Percentiles rank a stretch among this genome's conserved stretches.
These are phyloP conservation scores for Geotrichum restrictum DNA, from an alignment of 1,139 yeast species.

Conservation along the genomic window DNA sequence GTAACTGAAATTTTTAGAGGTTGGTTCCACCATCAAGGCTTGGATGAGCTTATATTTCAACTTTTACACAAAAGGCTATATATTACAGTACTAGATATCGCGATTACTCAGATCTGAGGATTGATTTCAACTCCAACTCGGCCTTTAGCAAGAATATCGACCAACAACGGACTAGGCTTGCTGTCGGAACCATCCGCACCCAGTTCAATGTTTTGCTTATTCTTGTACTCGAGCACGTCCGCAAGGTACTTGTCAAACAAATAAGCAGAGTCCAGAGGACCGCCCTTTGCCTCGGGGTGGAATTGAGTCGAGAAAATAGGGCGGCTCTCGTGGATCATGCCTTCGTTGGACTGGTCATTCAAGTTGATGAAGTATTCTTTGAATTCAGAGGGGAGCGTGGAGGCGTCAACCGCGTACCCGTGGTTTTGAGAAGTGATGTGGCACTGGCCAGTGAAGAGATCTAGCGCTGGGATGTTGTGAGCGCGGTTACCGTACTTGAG, in stretches of 20 bases:
- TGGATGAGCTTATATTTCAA: no score
- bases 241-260: conserved; percentile 85
- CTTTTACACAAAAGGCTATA: no score
- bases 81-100: no score
- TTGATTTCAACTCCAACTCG: conserved; percentile 55
- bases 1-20: no score
- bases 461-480: conserved; percentile 94
- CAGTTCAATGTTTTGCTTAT: conserved; percentile 31
- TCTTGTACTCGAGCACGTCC: conserved; percentile 59
- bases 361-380: conserved; percentile 83
- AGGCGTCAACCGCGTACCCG: conserved; percentile 91
- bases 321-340: conserved; percentile 79
- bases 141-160: conserved; percentile 78
- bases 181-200: conserved; percentile 46
- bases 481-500: conserved; percentile 98
- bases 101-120: conserved; percentile 27
- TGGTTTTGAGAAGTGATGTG: conserved; percentile 98
- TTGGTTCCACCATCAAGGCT: no score
- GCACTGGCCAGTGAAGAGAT: conserved; percentile 82
- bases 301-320: conserved; percentile 96
- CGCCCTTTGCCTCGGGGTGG: conserved; percentile 99
- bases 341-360: conserved; percentile 94
- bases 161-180: conserved; percentile 56
- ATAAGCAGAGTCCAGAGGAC: conserved; percentile 88
- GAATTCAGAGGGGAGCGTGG: conserved; percentile 73